phyloP scores from a whole-genome alignment of 1,139 yeast genomes.

The Yamadazyma oceani region DNA sequence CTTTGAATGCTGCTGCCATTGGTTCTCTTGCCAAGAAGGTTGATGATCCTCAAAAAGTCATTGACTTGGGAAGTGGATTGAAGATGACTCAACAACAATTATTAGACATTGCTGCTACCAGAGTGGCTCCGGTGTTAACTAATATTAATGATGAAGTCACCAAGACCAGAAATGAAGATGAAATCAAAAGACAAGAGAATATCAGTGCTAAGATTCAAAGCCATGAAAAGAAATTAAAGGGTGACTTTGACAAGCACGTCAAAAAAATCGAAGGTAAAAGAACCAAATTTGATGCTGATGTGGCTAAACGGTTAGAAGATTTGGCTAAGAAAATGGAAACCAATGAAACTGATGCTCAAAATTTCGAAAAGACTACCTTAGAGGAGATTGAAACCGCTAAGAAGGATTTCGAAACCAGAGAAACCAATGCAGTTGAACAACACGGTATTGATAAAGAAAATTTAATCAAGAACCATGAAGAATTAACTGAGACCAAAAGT shows the following conservation, averaged over 20 bases:
- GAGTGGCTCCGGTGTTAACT: constrained; percentile 57
- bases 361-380: constrained; percentile 39
- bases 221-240: constrained; percentile 46
- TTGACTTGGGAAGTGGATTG: constrained; percentile 57
- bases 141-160: constrained; percentile 52
- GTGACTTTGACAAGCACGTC: constrained; percentile 43
- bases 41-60: constrained; percentile 50
- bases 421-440: constrained; percentile 45
- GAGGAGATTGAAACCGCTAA: constrained; percentile 48
- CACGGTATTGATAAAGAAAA: constrained; percentile 49
- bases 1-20: constrained; percentile 49
- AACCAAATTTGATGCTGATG: constrained; percentile 40
- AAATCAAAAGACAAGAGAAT: constrained; percentile 42
- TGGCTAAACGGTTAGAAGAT: constrained; percentile 35
- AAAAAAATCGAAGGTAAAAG: constrained; percentile 41
- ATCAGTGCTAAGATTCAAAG: constrained; percentile 37
- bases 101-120: constrained; percentile 54
- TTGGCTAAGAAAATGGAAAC: constrained; percentile 28
- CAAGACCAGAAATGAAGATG: constrained; percentile 48
- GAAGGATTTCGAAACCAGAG: constrained; percentile 46
- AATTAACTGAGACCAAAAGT: constrained; percentile 47
- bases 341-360: constrained; percentile 33
- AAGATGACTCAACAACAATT: constrained; percentile 55
- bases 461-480: constrained; percentile 45
- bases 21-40: constrained; percentile 45